Evolutionary conservation across 2,329 filamentous ascomycete genomes (phyloP).

Genomic region (Apiospora phragmitis): DNA sequence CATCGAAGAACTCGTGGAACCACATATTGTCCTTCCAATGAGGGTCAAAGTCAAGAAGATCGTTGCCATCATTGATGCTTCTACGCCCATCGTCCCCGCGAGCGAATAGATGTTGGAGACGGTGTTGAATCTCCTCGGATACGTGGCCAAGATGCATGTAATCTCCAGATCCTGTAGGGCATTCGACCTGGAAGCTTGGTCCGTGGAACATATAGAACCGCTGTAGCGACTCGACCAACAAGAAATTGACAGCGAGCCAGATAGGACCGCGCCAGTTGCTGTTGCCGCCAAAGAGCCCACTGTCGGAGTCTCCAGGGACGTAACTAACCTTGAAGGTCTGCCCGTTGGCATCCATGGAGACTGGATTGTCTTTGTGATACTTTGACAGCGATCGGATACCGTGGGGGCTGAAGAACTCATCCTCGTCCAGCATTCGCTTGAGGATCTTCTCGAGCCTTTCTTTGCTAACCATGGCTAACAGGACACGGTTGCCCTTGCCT

Average conservation of each 20-base stretch:
- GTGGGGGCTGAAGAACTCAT: constrained; percentile 87
- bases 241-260: constrained; percentile 94
- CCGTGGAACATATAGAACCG: constrained; percentile 97
- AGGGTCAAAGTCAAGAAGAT: constrained; percentile 86
- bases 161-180: constrained; percentile 88
- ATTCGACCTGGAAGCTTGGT: constrained; percentile 84
- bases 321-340: constrained; percentile 87
- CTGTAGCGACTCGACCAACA: constrained; percentile 91
- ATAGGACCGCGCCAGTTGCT: constrained; percentile 97
- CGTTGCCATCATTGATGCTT: constrained; percentile 82
- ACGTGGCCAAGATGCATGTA: constrained; percentile 96
- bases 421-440: constrained; percentile 88
- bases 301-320: constrained; percentile 94
- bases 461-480: constrained; percentile 89
- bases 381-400: constrained; percentile 92
- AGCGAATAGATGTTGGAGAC: constrained; percentile 87
- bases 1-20: constrained; percentile 98
- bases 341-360: constrained; percentile 93
- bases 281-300: constrained; percentile 92
- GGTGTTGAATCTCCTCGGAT: constrained; percentile 91
- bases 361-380: constrained; percentile 85
- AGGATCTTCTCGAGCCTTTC: constrained; percentile 89
- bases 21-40: constrained; percentile 93
- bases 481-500: constrained; percentile 84
- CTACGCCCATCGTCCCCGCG: constrained; percentile 82